Percentiles rank a stretch among this genome's conserved stretches.
Evolutionary conservation across 441 rosid species (phyloP).

Genomic region (Jatropha podagrica): DNA sequence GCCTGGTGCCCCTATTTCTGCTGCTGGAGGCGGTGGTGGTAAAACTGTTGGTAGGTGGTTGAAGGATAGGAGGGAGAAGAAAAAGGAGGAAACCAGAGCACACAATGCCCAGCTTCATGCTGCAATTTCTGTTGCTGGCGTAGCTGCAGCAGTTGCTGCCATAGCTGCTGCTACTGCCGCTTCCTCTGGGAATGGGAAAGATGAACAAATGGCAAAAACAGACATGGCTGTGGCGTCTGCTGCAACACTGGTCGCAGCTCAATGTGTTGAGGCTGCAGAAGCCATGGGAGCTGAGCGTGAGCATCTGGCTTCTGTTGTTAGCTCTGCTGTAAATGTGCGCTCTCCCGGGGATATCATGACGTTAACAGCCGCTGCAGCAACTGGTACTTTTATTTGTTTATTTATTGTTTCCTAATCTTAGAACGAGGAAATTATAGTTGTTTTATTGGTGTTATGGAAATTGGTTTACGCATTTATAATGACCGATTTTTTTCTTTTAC

Average conservation of each 20-base stretch:
- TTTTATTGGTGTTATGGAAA: not conserved
- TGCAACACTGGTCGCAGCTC: conserved; percentile 84
- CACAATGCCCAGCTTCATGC: conserved; percentile 96
- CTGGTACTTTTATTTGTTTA: conserved; percentile 41
- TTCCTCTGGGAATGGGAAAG: conserved; percentile 59
- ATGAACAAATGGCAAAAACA: conserved; percentile 79
- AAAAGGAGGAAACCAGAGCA: conserved; percentile 77
- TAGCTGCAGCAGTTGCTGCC: conserved; percentile 88
- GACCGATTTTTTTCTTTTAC: not conserved
- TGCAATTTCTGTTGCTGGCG: conserved; percentile 79
- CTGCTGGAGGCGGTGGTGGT: conserved; percentile 47
- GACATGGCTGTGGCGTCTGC: conserved; percentile 94
- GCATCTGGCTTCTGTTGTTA: conserved; percentile 65
- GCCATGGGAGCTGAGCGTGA: conserved; percentile 89
- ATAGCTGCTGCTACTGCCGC: conserved; percentile 85
- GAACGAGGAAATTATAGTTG: not conserved
- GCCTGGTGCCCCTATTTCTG: conserved; percentile 24
- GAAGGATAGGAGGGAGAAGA: conserved; percentile 86
- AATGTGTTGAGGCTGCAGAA: conserved; percentile 92
- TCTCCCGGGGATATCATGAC: conserved; percentile 85
- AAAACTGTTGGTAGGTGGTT: conserved; percentile 91
- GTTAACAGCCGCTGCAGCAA: conserved; percentile 90
- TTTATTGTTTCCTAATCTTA: not conserved
- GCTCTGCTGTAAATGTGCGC: conserved; percentile 79
- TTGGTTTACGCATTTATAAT: not conserved